Evolutionary conservation across 768 basidiomycete species (phyloP), one percentile per base, ranked within the genome.

Genomic region (Suillus luteus): DNA sequence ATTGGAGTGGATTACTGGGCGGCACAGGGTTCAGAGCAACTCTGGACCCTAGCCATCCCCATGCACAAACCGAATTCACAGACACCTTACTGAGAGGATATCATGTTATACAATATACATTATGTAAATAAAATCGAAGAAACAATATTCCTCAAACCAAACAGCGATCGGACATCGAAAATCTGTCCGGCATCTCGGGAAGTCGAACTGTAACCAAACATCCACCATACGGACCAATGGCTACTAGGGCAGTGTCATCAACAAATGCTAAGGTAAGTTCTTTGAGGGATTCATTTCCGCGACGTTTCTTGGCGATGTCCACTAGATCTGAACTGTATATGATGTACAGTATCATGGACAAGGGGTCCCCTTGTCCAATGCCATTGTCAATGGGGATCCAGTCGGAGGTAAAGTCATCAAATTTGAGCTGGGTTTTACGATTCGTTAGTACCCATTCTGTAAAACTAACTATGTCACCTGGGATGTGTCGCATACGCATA

Each of bases 281-380:
- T 2, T 46, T 22, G 0, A 46, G n/a, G 0, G 44, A 9, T 4
- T 46, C n/a, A 0, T 9, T 3, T 0, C 44, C 44, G 1, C 4
- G 0, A 0, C 44, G 1, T 0, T 9, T 9, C 5, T 2, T 22
- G 4, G 44, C n/a, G 0, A n/a, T 3, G 3, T 46, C n/a, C 0
- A 22, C 44, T 3, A 22, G 3, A 4, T 46, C n/a, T 1, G 44
- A 46, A 4, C n/a, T 46, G 7, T 46, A 46, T 0, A 46, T 46
- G 2, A 46, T 46, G 5, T 46, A 46, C 0, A 22, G 10, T 0
- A 46, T 46, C 10, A 46, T n/a, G 0, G n/a, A 46, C 1, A 46
- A 10, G 0, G 44, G 44, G 4, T 46, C 44, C 1, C 44, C 44
- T 9, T 46, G 44, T 0, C 44, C n/a, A 1, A 46, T 46, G 0